A percentile compares a stretch with the other conserved stretches of the same genome.
phyloP scores from a whole-genome alignment of 202 grass and related monocot species.

The Dendrocalamus latiflorus region DNA sequence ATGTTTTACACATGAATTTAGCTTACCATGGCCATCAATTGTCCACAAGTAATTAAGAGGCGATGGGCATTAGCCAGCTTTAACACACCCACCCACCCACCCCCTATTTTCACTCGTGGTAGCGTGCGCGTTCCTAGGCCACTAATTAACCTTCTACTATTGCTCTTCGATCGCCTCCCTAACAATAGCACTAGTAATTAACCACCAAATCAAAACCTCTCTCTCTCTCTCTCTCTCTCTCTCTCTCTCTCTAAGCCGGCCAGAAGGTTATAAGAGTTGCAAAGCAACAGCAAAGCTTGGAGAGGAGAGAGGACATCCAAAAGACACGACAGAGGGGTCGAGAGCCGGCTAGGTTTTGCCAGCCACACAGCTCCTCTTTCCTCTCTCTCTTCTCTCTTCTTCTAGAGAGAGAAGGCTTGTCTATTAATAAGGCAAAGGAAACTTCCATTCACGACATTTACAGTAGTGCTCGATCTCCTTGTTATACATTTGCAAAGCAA shows the following conservation, averaged over 20 bases:
- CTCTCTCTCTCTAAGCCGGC: too few species aligned
- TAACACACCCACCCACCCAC: constrained; percentile 28
- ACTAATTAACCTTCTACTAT: constrained; percentile 22
- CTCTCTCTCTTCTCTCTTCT: too few species aligned
- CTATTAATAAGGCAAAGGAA: constrained; percentile 42
- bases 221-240: too few species aligned
- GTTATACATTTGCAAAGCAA: background rate
- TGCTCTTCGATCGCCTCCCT: background rate
- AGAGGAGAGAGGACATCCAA: constrained; percentile 3
- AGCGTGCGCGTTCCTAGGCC: constrained; percentile 31
- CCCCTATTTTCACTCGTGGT: constrained; percentile 32
- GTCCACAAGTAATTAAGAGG: constrained; percentile 31
- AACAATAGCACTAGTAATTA: constrained; percentile 48
- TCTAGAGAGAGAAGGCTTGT: background rate
- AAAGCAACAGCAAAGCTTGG: constrained; percentile 30
- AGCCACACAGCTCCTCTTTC: background rate
- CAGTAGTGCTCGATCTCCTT: background rate
- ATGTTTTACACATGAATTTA: constrained; percentile 41
- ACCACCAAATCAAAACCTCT: background rate
- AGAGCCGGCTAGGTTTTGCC: constrained; percentile 17
- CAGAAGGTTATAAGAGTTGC: constrained; percentile 9
- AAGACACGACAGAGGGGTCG: background rate
- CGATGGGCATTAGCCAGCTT: constrained; percentile 23
- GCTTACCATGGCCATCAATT: background rate
- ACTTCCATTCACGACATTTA: constrained; percentile 21